A percentile compares a stretch with the other conserved stretches of the same genome.
phyloP scores from a whole-genome alignment of 2,329 filamentous ascomycete species.

The Hymenotorrendiella dingleyae region DNA sequence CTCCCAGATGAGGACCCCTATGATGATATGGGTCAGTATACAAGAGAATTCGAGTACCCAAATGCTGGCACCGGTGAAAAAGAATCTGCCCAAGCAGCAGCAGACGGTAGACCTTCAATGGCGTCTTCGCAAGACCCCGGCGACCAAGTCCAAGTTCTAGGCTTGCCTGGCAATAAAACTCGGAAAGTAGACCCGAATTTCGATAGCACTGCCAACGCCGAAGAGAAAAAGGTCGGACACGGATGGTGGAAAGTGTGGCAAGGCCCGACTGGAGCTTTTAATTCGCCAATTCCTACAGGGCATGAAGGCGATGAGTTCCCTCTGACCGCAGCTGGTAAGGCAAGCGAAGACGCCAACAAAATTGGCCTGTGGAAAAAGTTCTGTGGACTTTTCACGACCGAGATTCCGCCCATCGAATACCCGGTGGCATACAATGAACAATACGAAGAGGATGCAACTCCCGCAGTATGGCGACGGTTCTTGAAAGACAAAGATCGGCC shows the following conservation, averaged over 20 bases:
- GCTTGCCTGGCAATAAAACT: conserved; percentile 23
- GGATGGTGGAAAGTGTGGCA: conserved; percentile 63
- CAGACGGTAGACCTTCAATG: conserved; percentile 8
- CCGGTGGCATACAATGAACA: conserved; percentile 56
- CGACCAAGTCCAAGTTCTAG: conserved; percentile 8
- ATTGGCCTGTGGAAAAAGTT: conserved; percentile 48
- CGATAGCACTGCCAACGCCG: conserved; percentile 16
- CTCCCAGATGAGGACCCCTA: conserved; percentile 22
- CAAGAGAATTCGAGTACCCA: no score
- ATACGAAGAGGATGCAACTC: conserved; percentile 54
- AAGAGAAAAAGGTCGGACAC: conserved; percentile 3
- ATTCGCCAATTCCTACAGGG: conserved; percentile 55
- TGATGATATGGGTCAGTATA: conserved; percentile 27
- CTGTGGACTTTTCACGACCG: conserved; percentile 35
- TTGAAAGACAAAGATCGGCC: conserved; percentile 76
- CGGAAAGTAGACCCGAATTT: conserved; percentile 14
- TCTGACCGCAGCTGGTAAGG: conserved; percentile 32
- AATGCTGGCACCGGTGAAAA: no score
- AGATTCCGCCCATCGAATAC: conserved; percentile 42
- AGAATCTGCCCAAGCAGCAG: no score
- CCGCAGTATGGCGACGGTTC: conserved; percentile 76
- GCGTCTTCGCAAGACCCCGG: conserved; percentile 8
- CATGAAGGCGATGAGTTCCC: conserved; percentile 37
- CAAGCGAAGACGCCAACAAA: conserved; percentile 30
- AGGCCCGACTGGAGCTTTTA: conserved; percentile 53